Conservation (phyloP, 2,329 filamentous ascomycete genomes). For the Aspergillus sp. region DNA sequence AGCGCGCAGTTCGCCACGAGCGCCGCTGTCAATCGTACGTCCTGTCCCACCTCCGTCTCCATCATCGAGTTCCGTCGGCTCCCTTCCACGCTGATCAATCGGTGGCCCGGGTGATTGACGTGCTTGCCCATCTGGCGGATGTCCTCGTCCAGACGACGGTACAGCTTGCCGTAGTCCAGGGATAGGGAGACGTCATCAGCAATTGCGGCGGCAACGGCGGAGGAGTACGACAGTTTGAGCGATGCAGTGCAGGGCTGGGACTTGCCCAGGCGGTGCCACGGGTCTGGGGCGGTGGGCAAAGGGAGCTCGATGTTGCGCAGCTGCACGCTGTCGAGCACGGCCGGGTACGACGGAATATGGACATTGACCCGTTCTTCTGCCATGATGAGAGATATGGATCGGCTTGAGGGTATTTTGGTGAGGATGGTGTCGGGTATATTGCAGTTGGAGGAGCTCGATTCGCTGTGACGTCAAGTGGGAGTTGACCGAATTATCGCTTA, state of each 20-base stretch:
- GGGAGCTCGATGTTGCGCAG: slow-evolving; percentile 45
- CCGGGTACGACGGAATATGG: slow-evolving; percentile 29
- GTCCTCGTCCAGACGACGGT: slow-evolving; percentile 38
- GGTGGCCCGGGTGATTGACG: slow-evolving; percentile 18
- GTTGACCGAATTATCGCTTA: no score
- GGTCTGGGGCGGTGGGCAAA: slow-evolving; percentile 42
- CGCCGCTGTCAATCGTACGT: slow-evolving; percentile 34
- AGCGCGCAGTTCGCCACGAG: slow-evolving; percentile 35
- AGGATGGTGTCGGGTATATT: no score
- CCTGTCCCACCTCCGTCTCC: slow-evolving; percentile 26
- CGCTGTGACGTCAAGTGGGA: not conserved
- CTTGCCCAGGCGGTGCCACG: slow-evolving; percentile 46
- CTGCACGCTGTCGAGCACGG: slow-evolving; percentile 37
- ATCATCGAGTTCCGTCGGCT: slow-evolving; percentile 29
- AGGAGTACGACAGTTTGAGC: slow-evolving; percentile 43
- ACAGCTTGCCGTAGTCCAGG: slow-evolving; percentile 48
- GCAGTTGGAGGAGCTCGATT: no score
- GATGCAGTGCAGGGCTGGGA: slow-evolving; percentile 45
- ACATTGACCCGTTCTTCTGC: slow-evolving; percentile 24
- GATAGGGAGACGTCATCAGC: slow-evolving; percentile 46
- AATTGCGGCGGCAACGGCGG: slow-evolving; percentile 38
- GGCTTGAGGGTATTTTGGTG: not conserved
- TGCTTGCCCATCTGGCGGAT: slow-evolving; percentile 28
- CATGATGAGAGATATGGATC: slow-evolving; percentile 15
- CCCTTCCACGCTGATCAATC: slow-evolving; percentile 26